Evolutionary conservation across 1,139 yeast species (phyloP).

Genomic region (Blastobotrys illinoisensis): DNA sequence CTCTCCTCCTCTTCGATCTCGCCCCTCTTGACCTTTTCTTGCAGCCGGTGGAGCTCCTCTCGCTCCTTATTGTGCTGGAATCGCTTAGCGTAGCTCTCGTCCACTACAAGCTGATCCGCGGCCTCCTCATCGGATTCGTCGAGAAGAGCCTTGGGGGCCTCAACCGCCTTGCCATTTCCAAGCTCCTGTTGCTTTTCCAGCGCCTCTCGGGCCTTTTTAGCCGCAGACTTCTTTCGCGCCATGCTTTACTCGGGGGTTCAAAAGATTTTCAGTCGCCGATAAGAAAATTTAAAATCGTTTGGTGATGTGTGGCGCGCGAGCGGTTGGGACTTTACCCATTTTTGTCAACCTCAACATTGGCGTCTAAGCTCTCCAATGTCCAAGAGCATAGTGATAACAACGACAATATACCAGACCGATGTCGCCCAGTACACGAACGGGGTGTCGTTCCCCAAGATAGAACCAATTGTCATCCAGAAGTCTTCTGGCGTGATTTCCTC

Average conservation of each 20-base stretch:
- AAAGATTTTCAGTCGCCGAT: neutral
- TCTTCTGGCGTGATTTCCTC: conserved; percentile 15
- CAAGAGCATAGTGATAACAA: neutral
- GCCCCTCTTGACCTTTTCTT: conserved; percentile 27
- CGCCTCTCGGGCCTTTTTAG: conserved; percentile 66
- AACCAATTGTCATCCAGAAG: conserved; percentile 3
- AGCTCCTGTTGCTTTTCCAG: conserved; percentile 13
- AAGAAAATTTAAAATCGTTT: neutral
- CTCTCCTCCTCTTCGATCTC: conserved; percentile 32
- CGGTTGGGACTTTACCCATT: neutral
- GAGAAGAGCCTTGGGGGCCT: conserved; percentile 5
- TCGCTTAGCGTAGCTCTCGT: conserved; percentile 30
- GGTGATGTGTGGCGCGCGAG: neutral
- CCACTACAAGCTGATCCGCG: conserved; percentile 27
- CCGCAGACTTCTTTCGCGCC: conserved; percentile 91
- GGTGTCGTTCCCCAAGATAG: neutral
- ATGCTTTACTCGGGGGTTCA: conserved; percentile 32
- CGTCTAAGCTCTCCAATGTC: neutral
- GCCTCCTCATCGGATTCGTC: conserved; percentile 21
- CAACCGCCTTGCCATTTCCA: conserved; percentile 9
- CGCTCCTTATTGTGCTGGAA: conserved; percentile 33
- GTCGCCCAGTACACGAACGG: neutral
- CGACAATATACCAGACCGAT: neutral
- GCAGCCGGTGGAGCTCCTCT: conserved; percentile 28
- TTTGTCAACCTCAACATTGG: neutral